A percentile compares a stretch with the other conserved stretches of the same genome.
Evolutionary conservation across 1,284 basidiomycete genomes (phyloP).

Genomic region (Cryptococcus deneoformans): DNA sequence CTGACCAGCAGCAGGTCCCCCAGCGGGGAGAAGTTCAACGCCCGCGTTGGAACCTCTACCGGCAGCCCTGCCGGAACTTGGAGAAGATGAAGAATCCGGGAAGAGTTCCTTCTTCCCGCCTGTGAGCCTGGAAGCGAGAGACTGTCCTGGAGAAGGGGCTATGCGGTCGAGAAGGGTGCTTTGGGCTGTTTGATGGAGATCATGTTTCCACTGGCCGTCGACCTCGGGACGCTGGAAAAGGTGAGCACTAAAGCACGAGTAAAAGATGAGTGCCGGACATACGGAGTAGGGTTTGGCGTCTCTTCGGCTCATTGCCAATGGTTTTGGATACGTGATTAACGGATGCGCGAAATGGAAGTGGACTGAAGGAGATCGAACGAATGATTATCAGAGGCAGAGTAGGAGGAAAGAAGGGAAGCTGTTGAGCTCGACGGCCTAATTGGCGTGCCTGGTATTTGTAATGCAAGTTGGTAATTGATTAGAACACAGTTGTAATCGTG

Average conservation of each 20-base stretch:
- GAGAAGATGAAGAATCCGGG: constrained; percentile 1
- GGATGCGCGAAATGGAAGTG: neutral
- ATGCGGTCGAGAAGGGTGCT: constrained; percentile 25
- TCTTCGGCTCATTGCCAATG: constrained; percentile 6
- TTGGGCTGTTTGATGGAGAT: constrained; percentile 23
- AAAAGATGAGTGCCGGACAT: neutral
- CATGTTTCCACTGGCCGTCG: constrained; percentile 42
- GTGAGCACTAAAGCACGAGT: neutral
- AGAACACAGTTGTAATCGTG: no score
- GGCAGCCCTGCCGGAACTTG: neutral
- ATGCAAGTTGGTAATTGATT: no score
- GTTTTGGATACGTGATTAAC: constrained; percentile 37
- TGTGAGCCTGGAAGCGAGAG: constrained; percentile 20
- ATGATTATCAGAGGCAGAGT: constrained; percentile 18
- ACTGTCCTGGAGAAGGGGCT: constrained; percentile 29
- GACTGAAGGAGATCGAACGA: constrained; percentile 1
- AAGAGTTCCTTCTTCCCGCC: constrained; percentile 5
- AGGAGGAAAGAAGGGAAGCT: no score
- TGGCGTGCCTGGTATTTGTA: no score
- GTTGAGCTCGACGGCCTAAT: no score
- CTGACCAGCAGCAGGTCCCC: neutral
- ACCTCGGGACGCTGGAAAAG: constrained; percentile 19
- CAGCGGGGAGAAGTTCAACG: constrained; percentile 28
- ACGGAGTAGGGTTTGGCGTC: constrained; percentile 22
- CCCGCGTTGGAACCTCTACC: constrained; percentile 20